Evolutionary conservation across 192 early-diverging fungal genomes (phyloP).

Genomic region (Thamnidium elegans): DNA sequence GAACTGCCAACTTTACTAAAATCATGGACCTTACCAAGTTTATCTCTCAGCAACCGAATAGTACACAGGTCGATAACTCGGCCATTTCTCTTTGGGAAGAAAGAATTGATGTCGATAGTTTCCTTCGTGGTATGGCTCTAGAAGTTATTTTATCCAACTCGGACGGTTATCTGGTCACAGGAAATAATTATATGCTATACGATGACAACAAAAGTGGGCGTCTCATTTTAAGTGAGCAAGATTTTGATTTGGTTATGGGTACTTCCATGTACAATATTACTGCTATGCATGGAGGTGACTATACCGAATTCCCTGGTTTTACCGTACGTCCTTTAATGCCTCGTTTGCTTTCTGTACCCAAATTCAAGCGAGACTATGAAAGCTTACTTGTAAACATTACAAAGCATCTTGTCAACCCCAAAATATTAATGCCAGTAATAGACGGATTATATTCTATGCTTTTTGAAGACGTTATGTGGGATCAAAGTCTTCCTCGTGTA

Average conservation of each 20-base stretch:
- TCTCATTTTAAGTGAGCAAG: constrained; percentile 8
- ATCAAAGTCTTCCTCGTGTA: not conserved
- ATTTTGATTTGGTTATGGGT: constrained; percentile 8
- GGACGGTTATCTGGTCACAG: constrained; percentile 8
- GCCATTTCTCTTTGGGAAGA: constrained; percentile 10
- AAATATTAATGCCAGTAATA: not conserved
- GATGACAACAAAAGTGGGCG: constrained; percentile 6
- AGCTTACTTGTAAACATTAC: constrained; percentile 4
- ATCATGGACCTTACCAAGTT: constrained; percentile 9
- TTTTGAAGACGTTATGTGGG: constrained; percentile 6
- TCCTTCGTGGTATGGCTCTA: constrained; percentile 27
- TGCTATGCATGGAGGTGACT: not conserved
- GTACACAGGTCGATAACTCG: not conserved
- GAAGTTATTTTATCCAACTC: constrained; percentile 9
- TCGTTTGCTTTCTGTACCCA: constrained; percentile 1
- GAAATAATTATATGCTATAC: constrained; percentile 25
- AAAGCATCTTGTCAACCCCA: not conserved
- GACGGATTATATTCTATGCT: not conserved
- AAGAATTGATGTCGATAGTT: constrained; percentile 5
- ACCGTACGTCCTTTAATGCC: not conserved
- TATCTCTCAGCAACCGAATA: not conserved
- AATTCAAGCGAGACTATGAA: constrained; percentile 2
- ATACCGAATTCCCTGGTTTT: constrained; percentile 1
- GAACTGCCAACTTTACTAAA: not conserved
- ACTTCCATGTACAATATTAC: not conserved